Percentiles rank a stretch among this genome's conserved stretches.
Conservation (phyloP, 495 filamentous ascomycete genomes). For the Penicillium alfredii region DNA sequence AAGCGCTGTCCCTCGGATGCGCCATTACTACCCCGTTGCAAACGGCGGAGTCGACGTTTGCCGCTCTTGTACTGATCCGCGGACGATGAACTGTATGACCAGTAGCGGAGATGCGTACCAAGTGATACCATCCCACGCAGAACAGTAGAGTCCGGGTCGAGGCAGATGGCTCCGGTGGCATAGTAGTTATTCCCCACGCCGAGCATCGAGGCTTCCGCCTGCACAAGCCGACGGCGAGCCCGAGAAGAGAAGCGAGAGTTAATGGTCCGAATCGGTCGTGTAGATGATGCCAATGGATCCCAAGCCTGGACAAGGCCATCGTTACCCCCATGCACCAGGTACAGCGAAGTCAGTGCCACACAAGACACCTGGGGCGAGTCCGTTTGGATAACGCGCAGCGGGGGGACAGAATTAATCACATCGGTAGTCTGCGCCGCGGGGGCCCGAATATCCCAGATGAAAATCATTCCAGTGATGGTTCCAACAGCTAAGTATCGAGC, state of each 20-base stretch:
- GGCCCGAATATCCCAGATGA: slow-evolving; percentile 80
- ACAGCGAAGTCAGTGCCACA: slow-evolving; percentile 79
- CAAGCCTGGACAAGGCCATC: slow-evolving; percentile 95
- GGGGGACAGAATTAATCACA: slow-evolving; percentile 49
- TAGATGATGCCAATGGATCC: slow-evolving; percentile 84
- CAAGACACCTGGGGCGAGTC: slow-evolving; percentile 85
- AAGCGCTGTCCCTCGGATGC: slow-evolving; percentile 48
- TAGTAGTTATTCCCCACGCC: slow-evolving; percentile 72
- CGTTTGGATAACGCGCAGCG: slow-evolving; percentile 78
- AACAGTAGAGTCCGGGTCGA: slow-evolving; percentile 84
- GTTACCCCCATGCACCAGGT: slow-evolving; percentile 86
- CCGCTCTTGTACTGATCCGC: slow-evolving; percentile 59
- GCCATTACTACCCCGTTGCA: slow-evolving; percentile 54
- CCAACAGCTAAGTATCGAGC: slow-evolving; percentile 77
- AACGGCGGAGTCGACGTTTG: slow-evolving; percentile 57
- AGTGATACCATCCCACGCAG: slow-evolving; percentile 90
- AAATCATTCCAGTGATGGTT: slow-evolving; percentile 68
- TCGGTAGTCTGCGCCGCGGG: slow-evolving; percentile 46
- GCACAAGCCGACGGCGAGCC: slow-evolving; percentile 65
- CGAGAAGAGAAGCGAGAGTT: slow-evolving; percentile 83
- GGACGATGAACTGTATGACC: slow-evolving; percentile 77
- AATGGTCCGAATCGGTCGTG: slow-evolving; percentile 75
- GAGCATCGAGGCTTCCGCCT: slow-evolving; percentile 60
- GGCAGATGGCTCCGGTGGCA: slow-evolving; percentile 72
- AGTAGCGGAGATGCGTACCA: slow-evolving; percentile 82